Evolutionary conservation across 257 asterid genomes (phyloP).

Genomic region (Solanum arcanum): DNA sequence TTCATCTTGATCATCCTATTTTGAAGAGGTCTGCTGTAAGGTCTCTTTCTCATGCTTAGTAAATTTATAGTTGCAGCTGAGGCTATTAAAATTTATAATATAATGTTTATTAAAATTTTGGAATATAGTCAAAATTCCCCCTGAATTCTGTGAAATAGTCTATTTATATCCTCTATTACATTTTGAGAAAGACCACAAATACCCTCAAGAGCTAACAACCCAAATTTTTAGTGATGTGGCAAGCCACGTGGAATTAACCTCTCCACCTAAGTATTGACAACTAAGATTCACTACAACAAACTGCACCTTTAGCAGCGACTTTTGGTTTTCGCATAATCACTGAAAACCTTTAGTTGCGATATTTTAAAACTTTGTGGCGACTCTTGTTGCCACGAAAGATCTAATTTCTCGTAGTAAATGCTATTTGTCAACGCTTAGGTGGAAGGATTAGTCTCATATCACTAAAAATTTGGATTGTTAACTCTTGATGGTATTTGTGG

Average conservation of each 20-base stretch:
- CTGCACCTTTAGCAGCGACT: not conserved
- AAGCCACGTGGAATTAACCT: not conserved
- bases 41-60: not conserved
- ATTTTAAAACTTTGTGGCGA: not conserved
- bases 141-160: too few relatives aligned
- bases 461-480: not conserved
- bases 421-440: not conserved
- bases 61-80: not conserved
- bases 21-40: not conserved
- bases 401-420: too few relatives aligned
- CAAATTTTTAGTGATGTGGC: too few relatives aligned
- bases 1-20: not conserved
- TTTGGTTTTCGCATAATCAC: not conserved
- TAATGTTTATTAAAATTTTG: too few relatives aligned
- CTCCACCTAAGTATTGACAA: not conserved
- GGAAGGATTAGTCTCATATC: not conserved
- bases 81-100: too few relatives aligned
- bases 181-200: too few relatives aligned
- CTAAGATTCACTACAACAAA: not conserved
- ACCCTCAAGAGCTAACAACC: too few relatives aligned
- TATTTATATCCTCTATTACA: too few relatives aligned
- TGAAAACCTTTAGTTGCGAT: not conserved
- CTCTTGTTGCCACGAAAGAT: not conserved
- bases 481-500: rapidly evolving
- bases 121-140: too few relatives aligned